A percentile compares a stretch with the other conserved stretches of the same genome.
Conservation (phyloP, 495 filamentous ascomycete genomes). For the Extremus antarcticus region DNA sequence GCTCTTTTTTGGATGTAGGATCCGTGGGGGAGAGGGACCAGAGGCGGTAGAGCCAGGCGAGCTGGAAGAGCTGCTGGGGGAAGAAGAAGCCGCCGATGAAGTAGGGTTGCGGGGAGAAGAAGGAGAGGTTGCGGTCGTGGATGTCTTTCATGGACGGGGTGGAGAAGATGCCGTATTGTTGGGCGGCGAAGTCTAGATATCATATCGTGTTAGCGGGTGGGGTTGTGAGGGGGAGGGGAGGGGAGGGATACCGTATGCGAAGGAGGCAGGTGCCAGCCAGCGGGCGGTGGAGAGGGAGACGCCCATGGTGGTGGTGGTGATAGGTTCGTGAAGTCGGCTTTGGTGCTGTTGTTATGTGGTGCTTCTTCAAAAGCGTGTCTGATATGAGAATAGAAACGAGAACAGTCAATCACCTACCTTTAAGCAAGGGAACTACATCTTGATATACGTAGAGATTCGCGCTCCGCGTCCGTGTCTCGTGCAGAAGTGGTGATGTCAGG, state of each 20-base stretch:
- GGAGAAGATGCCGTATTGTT: constrained; percentile 17
- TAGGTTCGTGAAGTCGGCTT: neutral
- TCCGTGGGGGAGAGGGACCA: constrained; percentile 30
- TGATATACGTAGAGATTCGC: neutral
- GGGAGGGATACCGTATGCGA: no score
- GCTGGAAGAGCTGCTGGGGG: constrained; percentile 43
- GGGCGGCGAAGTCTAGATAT: constrained; percentile 18
- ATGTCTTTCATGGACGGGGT: constrained; percentile 42
- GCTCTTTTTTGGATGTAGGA: constrained; percentile 23
- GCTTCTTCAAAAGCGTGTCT: no score
- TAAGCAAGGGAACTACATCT: neutral
- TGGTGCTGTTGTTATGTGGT: neutral
- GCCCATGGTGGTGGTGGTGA: constrained; percentile 20
- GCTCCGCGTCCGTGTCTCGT: neutral
- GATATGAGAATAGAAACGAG: no score
- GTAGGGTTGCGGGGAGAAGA: constrained; percentile 40
- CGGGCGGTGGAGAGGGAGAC: constrained; percentile 21
- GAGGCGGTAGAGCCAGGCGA: constrained; percentile 40
- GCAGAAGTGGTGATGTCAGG: neutral
- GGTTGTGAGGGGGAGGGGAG: no score
- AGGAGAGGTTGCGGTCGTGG: constrained; percentile 40
- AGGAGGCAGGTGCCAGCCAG: constrained; percentile 36
- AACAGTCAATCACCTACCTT: neutral
- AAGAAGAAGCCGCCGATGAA: constrained; percentile 47
- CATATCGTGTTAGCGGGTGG: no score